Evolutionary conservation across 257 asterid genomes (phyloP).

Genomic region (Avicennia marina): DNA sequence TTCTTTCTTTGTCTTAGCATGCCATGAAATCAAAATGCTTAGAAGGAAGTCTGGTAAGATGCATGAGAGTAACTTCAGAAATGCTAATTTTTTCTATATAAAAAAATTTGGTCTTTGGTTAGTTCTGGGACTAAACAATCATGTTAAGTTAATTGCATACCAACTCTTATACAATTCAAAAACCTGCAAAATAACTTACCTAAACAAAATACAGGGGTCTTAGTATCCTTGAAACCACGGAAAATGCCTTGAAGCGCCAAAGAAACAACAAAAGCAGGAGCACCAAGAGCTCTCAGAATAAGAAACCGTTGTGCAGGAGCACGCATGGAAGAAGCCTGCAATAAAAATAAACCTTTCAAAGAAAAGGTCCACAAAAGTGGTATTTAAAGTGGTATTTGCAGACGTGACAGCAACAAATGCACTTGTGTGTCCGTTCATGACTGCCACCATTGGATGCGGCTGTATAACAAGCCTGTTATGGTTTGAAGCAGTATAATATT

Average conservation of each 20-base stretch:
- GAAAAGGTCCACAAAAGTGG: constrained; percentile 5
- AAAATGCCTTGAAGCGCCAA: constrained; percentile 98
- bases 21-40: no score
- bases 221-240: constrained; percentile 95
- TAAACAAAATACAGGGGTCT: constrained; percentile 85
- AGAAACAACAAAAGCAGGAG: constrained; percentile 95
- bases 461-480: neutral
- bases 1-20: no score
- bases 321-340: constrained; percentile 76
- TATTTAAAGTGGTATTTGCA: no score
- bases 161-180: no score
- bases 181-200: constrained; percentile 42
- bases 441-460: neutral
- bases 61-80: no score
- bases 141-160: no score
- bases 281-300: constrained; percentile 82
- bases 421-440: neutral
- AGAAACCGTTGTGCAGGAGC: constrained; percentile 77
- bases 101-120: no score
- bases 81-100: no score
- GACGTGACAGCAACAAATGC: neutral
- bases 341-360: constrained; percentile 5
- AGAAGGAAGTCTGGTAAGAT: no score
- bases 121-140: no score
- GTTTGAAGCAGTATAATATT: no score